Evolutionary conservation across 1,284 basidiomycete species (phyloP).

Genomic region (Puccinia hordei): DNA sequence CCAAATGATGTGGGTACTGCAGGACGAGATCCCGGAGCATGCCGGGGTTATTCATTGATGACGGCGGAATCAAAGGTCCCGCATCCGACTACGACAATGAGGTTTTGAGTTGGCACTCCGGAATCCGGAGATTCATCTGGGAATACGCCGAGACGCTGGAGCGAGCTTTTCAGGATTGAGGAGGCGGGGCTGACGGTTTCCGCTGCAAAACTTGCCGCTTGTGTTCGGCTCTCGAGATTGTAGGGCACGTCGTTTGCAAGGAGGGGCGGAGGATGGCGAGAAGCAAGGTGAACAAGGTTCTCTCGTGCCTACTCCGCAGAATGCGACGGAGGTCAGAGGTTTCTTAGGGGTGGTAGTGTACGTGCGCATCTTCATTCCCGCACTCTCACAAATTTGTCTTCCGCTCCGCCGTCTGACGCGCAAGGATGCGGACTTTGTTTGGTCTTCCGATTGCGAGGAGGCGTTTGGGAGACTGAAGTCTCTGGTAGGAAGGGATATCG

Average conservation of each 20-base stretch:
- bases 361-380: background rate
- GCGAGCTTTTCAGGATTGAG: conserved; percentile 29
- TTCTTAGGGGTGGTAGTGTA: background rate
- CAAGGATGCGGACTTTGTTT: background rate
- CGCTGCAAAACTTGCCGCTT: background rate
- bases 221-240: conserved; percentile 35
- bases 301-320: background rate
- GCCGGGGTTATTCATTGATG: conserved; percentile 30
- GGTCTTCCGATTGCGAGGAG: background rate
- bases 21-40: conserved; percentile 22
- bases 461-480: background rate
- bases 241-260: conserved; percentile 35
- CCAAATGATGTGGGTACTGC: conserved; percentile 28
- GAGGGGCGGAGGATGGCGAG: conserved; percentile 4
- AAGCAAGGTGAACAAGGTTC: conserved; percentile 19
- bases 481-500: background rate
- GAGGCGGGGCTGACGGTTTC: conserved; percentile 33
- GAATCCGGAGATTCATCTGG: conserved; percentile 27
- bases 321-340: background rate
- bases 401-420: background rate
- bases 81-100: background rate
- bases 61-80: conserved; percentile 36
- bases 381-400: background rate
- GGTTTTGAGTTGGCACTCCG: background rate
- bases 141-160: conserved; percentile 22